Evolutionary conservation across 2,329 filamentous ascomycete species (phyloP).

Genomic region (Thelonectria rubi): DNA sequence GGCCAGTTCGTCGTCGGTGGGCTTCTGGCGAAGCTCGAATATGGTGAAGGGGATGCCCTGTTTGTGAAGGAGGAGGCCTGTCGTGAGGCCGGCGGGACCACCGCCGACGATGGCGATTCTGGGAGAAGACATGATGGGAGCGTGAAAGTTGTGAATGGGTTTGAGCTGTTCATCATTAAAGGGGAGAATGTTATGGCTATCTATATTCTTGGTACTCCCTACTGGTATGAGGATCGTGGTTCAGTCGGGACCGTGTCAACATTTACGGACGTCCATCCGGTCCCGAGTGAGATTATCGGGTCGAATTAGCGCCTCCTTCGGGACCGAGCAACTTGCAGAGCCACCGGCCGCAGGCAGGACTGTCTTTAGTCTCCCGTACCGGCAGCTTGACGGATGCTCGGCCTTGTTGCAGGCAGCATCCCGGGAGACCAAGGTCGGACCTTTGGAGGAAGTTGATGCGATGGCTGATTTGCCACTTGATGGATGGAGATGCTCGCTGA

Average conservation of each 20-base stretch:
- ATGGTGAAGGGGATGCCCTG: constrained; percentile 55
- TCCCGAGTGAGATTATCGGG: background rate
- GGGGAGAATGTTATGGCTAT: background rate
- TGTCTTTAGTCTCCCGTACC: background rate
- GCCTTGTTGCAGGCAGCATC: background rate
- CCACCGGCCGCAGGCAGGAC: no score
- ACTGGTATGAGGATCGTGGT: background rate
- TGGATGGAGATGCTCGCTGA: no score
- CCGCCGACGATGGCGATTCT: constrained; percentile 59
- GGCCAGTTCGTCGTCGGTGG: constrained; percentile 40
- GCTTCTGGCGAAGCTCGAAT: constrained; percentile 51
- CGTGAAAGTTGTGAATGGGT: background rate
- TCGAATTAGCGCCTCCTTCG: background rate
- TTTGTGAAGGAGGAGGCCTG: constrained; percentile 59
- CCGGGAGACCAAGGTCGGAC: background rate
- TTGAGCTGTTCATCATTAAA: background rate
- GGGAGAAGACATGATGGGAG: constrained; percentile 6
- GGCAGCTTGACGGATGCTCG: background rate
- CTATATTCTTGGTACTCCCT: background rate
- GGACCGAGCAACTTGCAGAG: background rate
- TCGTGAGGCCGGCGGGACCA: constrained; percentile 49
- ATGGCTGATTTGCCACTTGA: no score
- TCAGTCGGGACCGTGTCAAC: background rate
- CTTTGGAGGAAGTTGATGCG: background rate
- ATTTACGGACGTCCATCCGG: background rate